phyloP scores from a whole-genome alignment of 192 early-diverging fungal species.

The Coemansia sp. region DNA sequence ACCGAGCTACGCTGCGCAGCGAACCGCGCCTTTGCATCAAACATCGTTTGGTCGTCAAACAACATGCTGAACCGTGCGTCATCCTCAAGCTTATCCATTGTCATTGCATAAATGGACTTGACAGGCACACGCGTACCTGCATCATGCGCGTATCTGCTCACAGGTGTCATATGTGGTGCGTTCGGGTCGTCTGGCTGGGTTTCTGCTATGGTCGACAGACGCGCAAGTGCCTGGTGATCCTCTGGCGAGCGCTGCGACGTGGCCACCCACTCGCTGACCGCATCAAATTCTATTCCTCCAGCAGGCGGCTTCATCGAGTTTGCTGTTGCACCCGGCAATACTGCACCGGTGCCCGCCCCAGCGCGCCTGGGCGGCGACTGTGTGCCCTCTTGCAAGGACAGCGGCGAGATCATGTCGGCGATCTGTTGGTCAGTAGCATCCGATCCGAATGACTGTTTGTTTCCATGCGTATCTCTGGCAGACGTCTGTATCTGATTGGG shows the following conservation, averaged over 20 bases:
- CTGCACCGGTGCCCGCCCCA: not conserved
- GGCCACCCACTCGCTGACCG: slow-evolving; percentile 4
- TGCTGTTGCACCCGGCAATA: not conserved
- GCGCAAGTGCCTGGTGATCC: slow-evolving; percentile 10
- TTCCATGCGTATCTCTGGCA: not conserved
- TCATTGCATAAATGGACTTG: slow-evolving; percentile 45
- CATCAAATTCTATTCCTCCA: not conserved
- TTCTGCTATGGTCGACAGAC: slow-evolving; percentile 47
- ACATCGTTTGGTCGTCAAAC: slow-evolving; percentile 44
- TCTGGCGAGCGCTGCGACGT: slow-evolving; percentile 1
- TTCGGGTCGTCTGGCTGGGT: slow-evolving; percentile 13
- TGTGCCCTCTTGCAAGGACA: slow-evolving; percentile 16
- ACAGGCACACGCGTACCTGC: slow-evolving; percentile 10
- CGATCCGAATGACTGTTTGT: not conserved
- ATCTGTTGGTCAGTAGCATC: not conserved
- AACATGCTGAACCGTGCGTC: slow-evolving; percentile 38
- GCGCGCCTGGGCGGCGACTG: not conserved
- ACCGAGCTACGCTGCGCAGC: slow-evolving; percentile 50
- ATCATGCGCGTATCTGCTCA: not conserved
- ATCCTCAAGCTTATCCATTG: slow-evolving; percentile 50
- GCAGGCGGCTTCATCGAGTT: not conserved
- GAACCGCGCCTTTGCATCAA: slow-evolving; percentile 47
- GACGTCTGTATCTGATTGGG: slow-evolving; percentile 1
- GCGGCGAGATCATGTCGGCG: slow-evolving; percentile 28
- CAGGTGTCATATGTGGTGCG: not conserved